These are phyloP conservation scores for Biscogniauxia mediterranea DNA, from an alignment of 2,329 filamentous ascomycete genomes.

Conservation along the genomic window DNA sequence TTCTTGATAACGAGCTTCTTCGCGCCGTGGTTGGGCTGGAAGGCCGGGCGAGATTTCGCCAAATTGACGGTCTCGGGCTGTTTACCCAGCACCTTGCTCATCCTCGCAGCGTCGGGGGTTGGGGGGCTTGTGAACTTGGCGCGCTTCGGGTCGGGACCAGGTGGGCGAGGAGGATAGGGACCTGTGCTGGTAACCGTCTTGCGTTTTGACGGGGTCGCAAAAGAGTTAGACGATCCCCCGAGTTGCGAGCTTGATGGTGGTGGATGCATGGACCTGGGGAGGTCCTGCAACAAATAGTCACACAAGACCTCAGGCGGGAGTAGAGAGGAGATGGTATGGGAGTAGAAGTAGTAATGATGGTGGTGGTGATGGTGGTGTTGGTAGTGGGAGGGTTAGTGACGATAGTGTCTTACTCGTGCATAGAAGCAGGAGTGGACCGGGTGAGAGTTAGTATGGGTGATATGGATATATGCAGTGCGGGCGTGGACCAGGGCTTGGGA, in stretches of 20 bases:
- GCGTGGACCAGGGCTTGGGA: no score
- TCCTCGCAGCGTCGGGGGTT: conserved; percentile 20
- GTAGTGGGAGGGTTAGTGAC: not conserved
- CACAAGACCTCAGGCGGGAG: conserved; percentile 19
- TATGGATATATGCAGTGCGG: no score
- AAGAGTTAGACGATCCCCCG: conserved; percentile 25
- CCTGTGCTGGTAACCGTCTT: conserved; percentile 15
- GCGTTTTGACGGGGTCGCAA: conserved; percentile 28
- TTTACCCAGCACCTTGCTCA: conserved; percentile 35
- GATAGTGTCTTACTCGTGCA: not conserved
- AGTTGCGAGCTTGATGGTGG: conserved; percentile 23
- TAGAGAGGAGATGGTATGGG: conserved; percentile 3
- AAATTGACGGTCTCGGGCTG: conserved; percentile 44
- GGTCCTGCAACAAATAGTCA: conserved; percentile 30
- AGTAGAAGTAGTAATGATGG: not conserved
- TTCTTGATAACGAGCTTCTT: conserved; percentile 95
- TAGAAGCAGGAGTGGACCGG: not conserved
- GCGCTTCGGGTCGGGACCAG: conserved; percentile 22
- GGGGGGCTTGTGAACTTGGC: conserved; percentile 12
- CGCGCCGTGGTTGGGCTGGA: conserved; percentile 73
- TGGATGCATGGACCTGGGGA: conserved; percentile 31
- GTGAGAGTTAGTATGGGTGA: not conserved
- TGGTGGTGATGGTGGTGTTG: not conserved
- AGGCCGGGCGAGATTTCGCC: conserved; percentile 45
- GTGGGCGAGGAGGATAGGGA: conserved; percentile 7